Evolutionary conservation across 108 stramenopile genomes (phyloP).

Genomic region (Skeletonema menzelii): DNA sequence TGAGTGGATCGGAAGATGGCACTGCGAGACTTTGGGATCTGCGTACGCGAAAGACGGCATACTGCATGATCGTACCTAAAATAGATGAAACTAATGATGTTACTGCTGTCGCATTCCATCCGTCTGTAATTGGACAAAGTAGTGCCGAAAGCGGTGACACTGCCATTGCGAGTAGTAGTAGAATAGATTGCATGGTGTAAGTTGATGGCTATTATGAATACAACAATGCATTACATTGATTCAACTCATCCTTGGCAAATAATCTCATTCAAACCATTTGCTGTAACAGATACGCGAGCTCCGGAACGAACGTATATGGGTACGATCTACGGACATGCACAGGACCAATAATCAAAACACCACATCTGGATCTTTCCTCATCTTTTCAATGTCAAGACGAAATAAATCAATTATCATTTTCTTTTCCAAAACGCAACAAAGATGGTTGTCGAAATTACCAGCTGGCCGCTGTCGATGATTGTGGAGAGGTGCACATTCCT

Average conservation of each 20-base stretch:
- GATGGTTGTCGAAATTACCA: constrained; percentile 11
- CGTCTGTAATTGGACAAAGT: constrained; percentile 17
- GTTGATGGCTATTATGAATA: background rate
- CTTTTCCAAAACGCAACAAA: constrained; percentile 22
- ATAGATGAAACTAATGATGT: constrained; percentile 37
- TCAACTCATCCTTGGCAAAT: background rate
- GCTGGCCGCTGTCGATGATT: constrained; percentile 69
- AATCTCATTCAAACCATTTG: background rate
- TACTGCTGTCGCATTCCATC: constrained; percentile 66
- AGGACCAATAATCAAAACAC: constrained; percentile 21
- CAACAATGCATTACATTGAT: background rate
- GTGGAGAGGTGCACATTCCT: constrained; percentile 60
- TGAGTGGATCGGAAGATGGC: constrained; percentile 83
- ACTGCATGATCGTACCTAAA: constrained; percentile 48
- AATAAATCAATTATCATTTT: constrained; percentile 47
- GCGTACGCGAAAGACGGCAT: constrained; percentile 37
- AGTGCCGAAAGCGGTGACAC: constrained; percentile 2
- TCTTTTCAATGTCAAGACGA: constrained; percentile 39
- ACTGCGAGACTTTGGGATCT: constrained; percentile 84
- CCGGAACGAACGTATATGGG: constrained; percentile 22
- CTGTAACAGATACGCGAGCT: constrained; percentile 16
- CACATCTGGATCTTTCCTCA: constrained; percentile 39
- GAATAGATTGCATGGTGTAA: constrained; percentile 34
- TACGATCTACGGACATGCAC: constrained; percentile 39
- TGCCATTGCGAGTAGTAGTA: background rate